Evolutionary conservation across 1,139 yeast genomes (phyloP), one percentile per base, ranked within the genome.

Genomic region (Saccharomycopsis crataegensis): DNA sequence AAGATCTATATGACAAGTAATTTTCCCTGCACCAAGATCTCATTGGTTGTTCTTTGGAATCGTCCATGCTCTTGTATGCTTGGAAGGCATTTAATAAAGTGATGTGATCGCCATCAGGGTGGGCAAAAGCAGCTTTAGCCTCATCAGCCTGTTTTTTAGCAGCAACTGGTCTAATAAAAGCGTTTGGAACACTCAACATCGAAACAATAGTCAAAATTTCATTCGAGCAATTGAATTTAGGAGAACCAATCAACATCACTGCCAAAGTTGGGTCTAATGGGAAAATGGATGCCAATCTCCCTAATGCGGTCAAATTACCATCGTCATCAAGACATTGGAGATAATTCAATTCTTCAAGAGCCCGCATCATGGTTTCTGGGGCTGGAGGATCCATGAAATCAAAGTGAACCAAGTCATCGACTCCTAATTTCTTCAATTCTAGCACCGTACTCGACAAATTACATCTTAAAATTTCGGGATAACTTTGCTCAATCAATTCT

Each of bases 301-400:
- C 99, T 58, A 93, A 74, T 0, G 93, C 78, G 0, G 99, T 93
- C 62, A 93, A 73, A 57, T 85, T 85, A 57, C 99, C 99, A 50
- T 89, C 94, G 66, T 93, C 97, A 60, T 90, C 89, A 56, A 93
- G 77, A 72, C 98, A 93, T 33, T 84, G 83, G 58, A 93, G 75
- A 66, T 89, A 93, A 66, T 93, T 91, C 65, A 93, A 77, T 69
- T 93, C 99, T 70, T 93, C 99, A 61, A 93, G 74, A 0, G 99
- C 98, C 67, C 98, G 79, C 98, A 93, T 91, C 99, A 93, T 93
- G 8, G 99, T 93, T 70, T 93, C 99, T 5, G 98, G 98, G 1
- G 99, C 98, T n/a, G 99, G 99, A 8, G 99, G 98, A 66, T 93
- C 99, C 96, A 93, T 93, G 65, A 93, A 93, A 68, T 93, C 99